phyloP scores from a whole-genome alignment of 2,329 filamentous ascomycete species.

The Cryoendolithus antarcticus region DNA sequence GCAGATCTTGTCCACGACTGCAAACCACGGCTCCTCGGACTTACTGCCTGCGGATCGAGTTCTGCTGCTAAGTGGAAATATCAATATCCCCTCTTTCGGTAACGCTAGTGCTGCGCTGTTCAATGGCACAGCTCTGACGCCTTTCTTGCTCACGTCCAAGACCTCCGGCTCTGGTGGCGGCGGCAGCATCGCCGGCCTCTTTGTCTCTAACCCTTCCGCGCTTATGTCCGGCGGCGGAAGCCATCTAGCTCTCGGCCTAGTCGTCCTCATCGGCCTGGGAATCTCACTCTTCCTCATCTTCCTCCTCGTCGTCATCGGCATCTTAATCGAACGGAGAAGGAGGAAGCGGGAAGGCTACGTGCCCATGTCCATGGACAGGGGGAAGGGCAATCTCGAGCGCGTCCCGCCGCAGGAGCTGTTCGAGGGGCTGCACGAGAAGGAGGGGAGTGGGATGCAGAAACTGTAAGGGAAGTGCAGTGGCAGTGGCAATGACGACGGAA shows the following conservation, averaged over 20 bases:
- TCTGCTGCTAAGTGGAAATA: conserved; percentile 73
- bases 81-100: conserved; percentile 64
- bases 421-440: conserved; percentile 17
- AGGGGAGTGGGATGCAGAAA: neutral
- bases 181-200: conserved; percentile 69
- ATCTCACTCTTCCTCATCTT: conserved; percentile 68
- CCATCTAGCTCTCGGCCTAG: conserved; percentile 58
- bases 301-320: conserved; percentile 61
- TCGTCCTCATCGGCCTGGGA: conserved; percentile 69
- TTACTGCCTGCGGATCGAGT: conserved; percentile 56
- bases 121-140: conserved; percentile 66
- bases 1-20: conserved; percentile 63
- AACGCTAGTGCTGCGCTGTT: conserved; percentile 76
- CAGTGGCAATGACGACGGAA: no score
- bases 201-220: conserved; percentile 63
- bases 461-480: no score
- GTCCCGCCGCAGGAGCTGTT: conserved; percentile 34
- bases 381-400: conserved; percentile 34
- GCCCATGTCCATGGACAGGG: conserved; percentile 53
- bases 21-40: conserved; percentile 51
- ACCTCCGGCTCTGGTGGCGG: conserved; percentile 50
- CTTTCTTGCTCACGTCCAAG: conserved; percentile 68
- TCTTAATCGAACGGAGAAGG: conserved; percentile 62
- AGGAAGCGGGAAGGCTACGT: conserved; percentile 69
- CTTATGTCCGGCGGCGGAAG: conserved; percentile 46